Evolutionary conservation across 352 stramenopile species (phyloP), one percentile per base, ranked within the genome.

Genomic region (Pythium aquatile): DNA sequence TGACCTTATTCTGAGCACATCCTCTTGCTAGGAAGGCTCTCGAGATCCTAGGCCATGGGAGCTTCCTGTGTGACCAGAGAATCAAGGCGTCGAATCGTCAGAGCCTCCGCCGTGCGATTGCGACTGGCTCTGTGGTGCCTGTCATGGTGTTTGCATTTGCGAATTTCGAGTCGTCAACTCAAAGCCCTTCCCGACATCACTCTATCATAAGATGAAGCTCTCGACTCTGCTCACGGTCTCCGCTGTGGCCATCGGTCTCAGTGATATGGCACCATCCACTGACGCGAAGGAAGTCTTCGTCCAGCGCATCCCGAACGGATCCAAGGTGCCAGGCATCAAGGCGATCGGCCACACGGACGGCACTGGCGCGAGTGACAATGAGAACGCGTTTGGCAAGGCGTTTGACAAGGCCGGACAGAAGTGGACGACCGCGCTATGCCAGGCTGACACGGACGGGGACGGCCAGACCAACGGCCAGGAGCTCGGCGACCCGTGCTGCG

Each of bases 401-500:
- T 88, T 83, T 51, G 48, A 62, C 13, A 16, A 28, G 2, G 53
- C 53, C 7, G 69, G 62, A 0, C 58, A 58, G 7, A 46, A 55
- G 35, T 79, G 72, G 74, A 77, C 70, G 3, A 55, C 26, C 0
- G 74, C 69, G 58, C 58, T 88, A 14, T 88, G 79, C 65, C 14
- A 78, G 53, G 59, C 58, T 9, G 78, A 88, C 58, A 74, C 60
- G 16, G 78, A 88, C 55, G 73, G 73, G n/a, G 79, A 88, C 55
- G 78, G 75, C 10, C 58, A 68, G n/a, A 87, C 70, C 32, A 88
- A 88, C 57, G 79, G 78, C 40, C 37, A 81, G 62, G 79, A 88
- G 40, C 70, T 88, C 1, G 79, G 76, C 24, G 79, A 88, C 61
- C 79, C 76, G 35, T 70, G 66, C 60, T 87, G 76, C 51, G 33